These are phyloP conservation scores for Candida sakaeoensis DNA, from an alignment of 805 yeast species.

Conservation along the genomic window DNA sequence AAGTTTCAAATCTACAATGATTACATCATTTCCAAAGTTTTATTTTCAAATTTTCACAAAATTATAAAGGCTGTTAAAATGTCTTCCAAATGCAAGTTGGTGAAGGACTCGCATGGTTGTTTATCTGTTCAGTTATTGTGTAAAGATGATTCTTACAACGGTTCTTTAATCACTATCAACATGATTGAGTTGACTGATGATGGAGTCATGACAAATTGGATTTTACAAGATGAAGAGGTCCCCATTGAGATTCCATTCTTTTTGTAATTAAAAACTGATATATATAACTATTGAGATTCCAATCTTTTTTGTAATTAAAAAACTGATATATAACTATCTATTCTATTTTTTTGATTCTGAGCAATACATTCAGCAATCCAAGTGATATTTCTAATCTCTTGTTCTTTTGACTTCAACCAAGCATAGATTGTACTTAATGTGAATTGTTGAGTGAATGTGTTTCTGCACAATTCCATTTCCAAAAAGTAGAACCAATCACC, in stretches of 20 bases:
- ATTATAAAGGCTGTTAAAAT: constrained; percentile 34
- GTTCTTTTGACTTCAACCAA: constrained; percentile 93
- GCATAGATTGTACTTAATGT: constrained; percentile 91
- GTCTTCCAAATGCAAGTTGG: constrained; percentile 36
- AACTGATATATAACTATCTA: constrained; percentile 85
- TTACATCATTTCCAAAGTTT: constrained; percentile 27
- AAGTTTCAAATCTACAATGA: constrained; percentile 39
- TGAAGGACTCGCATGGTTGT: constrained; percentile 34
- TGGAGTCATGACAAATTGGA: constrained; percentile 7
- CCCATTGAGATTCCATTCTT: constrained; percentile 46
- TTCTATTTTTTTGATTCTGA: constrained; percentile 93
- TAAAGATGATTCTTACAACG: constrained; percentile 29
- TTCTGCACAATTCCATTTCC: constrained; percentile 89
- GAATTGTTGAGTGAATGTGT: constrained; percentile 95
- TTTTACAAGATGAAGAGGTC: constrained; percentile 25
- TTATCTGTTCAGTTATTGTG: constrained; percentile 37
- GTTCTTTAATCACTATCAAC: constrained; percentile 37
- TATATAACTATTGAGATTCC: no score
- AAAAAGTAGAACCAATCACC: constrained; percentile 92
- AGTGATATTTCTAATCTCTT: constrained; percentile 94
- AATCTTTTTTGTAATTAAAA: no score
- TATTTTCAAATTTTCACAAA: constrained; percentile 30
- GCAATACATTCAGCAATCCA: constrained; percentile 99
- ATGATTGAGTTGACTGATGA: constrained; percentile 27
- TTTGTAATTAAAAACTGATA: no score